These are phyloP conservation scores for Scopulariopsis brevicaulis DNA, from an alignment of 2,329 filamentous ascomycete genomes.

Conservation along the genomic window DNA sequence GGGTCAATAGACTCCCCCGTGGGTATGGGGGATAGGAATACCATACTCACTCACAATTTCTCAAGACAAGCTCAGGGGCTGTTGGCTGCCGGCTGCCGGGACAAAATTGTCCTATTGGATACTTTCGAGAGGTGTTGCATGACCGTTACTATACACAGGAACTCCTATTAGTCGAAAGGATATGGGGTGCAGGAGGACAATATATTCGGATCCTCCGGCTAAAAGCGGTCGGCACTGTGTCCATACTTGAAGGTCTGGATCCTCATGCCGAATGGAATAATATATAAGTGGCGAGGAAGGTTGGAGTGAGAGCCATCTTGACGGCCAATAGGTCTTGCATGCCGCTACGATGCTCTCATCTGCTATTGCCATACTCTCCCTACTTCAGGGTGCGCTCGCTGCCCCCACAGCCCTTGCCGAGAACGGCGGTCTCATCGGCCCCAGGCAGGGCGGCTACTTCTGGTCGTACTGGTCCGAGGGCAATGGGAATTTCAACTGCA, in stretches of 20 bases:
- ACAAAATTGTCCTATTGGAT: not conserved
- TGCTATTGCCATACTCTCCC: not conserved
- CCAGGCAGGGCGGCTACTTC: not conserved
- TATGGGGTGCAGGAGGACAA: not conserved
- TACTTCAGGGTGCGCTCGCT: not conserved
- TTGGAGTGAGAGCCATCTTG: too few relatives aligned
- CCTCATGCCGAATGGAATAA: not conserved
- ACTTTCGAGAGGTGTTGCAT: not conserved
- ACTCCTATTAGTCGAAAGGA: not conserved
- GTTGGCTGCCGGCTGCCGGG: not conserved
- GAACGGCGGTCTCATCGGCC: not conserved
- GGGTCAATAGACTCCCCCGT: not conserved
- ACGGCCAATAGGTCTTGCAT: too few relatives aligned
- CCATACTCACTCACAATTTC: not conserved
- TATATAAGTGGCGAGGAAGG: not conserved
- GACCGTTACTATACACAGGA: too few relatives aligned
- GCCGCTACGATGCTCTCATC: not conserved
- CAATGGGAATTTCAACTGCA: constrained; percentile 28
- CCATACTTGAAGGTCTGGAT: not conserved
- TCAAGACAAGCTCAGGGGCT: not conserved
- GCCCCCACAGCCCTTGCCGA: not conserved
- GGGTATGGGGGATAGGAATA: not conserved
- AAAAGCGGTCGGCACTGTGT: not conserved
- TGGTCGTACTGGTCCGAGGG: constrained; percentile 29
- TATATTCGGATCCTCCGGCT: not conserved